Base-by-base conservation (phyloP, 768 basidiomycete species). In the Tulasnella sp. region DNA sequence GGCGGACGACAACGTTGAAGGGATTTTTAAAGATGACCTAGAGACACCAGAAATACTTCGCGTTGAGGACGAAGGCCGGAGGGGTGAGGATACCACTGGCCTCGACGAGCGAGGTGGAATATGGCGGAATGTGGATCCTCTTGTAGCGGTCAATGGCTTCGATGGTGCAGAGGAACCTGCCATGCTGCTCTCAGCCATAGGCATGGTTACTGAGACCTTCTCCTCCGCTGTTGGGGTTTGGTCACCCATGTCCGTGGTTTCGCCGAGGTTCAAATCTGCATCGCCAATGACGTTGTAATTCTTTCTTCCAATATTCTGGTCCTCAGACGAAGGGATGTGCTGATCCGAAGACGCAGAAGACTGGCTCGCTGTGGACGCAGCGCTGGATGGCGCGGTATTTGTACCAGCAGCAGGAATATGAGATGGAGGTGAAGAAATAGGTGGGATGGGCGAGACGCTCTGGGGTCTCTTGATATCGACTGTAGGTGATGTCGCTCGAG, bases 91-190 rank as follows among this genome's bases (percentile, higher is more conserved):
- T 11, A 30, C 48, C 7, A 53, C 25, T 11, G 57, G 60, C 34
- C 57, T 56, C 19, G 60, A 59, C n/a, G 46, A 12, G 17, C 60
- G 53, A 22, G 19, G 34, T 9, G 55, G 55, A 15, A 61, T 27
- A 29, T 52, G 52, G 24, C 60, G 41, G 41, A 61, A 61, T 17
- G 60, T 61, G 11, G 60, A 55, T 9, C 60, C 46, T 17, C 54
- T 29, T 9, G 25, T 30, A n/a, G 41, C 27, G 15, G n/a, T 34
- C 12, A 43, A 42, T 38, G 34, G 34, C 34, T 38, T 38, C 34
- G 34, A 38, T 38, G 34, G 15, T 5, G 34, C 15, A 15, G 34
- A 38, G 15, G 34, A 38, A 7, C 34, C 34, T 15, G 34, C 15
- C 34, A 15, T 15, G 34, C 34, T 38, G 34, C 34, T 38, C 15